Base-by-base conservation (phyloP, 129 eudicot species). In the Flaveria trinervia region DNA sequence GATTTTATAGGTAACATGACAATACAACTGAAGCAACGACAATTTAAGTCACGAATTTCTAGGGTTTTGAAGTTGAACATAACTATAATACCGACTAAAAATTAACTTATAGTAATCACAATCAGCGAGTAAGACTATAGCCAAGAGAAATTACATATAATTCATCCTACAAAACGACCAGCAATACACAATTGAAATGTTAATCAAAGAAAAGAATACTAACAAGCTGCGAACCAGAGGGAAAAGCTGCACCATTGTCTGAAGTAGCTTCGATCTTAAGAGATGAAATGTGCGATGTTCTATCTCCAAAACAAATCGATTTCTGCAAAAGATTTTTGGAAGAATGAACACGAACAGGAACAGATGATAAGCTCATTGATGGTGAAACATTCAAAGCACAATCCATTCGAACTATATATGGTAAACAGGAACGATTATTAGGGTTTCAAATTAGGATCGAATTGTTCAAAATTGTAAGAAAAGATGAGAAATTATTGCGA, bases 191-290 rank as follows among this genome's bases (percentile, higher is more conserved):
- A 14, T 61, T 55, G 5, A 0, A 25, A 13, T 60, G 48, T 9
- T 22, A 7, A 30, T 50, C 15, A 30, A 55, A 66, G 52, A 54
- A 65, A 57, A 60, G 72, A 68, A 72, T 7, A 76, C 80, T 68
- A 68, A 81, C 85, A 70, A 59, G 62, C 60, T 82, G 80, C 50
- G 84, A 80, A 68, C 16, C 54, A 44, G 83, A 72, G 30, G 81
- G 72, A 36, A 43, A 51, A 74, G 79, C 80, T 48, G 81, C 73
- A 67, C 76, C 83, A 52, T 84, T 81, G 7, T 73, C 50, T 43
- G 83, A 85, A 59, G 57, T 39, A n/a, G 85, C 85, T 54, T 23
- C 23, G 60, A 74, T 51, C 76, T 54, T 83, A 44, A 52, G 16
- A 48, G 39, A 28, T 25, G 69, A 68, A 16, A 61, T 23, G 11